phyloP scores from a whole-genome alignment of 225 moss, liverwort and hornwort species.

The Physcomitrellopsis africana region DNA sequence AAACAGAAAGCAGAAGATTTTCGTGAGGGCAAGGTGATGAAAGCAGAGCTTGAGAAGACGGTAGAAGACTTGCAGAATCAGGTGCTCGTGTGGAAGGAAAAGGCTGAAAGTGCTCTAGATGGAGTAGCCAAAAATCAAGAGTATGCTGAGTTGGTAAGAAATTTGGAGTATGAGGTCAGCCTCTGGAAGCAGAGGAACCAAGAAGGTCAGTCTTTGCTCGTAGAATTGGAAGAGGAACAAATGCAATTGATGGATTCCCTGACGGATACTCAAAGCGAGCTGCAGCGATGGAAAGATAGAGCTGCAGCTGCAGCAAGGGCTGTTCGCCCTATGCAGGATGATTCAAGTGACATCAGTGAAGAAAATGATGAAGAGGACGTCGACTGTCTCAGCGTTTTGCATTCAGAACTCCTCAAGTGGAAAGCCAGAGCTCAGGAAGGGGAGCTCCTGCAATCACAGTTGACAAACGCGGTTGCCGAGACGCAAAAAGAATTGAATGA shows the following conservation, averaged over 20 bases:
- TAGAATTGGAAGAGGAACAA: slow-evolving; percentile 40
- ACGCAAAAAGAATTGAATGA: slow-evolving; percentile 43
- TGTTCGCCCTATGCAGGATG: slow-evolving; percentile 14
- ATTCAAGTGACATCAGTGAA: slow-evolving; percentile 21
- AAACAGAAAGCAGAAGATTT: slow-evolving; percentile 26
- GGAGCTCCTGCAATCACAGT: slow-evolving; percentile 38
- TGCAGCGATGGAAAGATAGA: slow-evolving; percentile 48
- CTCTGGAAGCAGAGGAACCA: slow-evolving; percentile 45
- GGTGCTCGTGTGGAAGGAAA: slow-evolving; percentile 38
- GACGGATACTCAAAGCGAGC: slow-evolving; percentile 35
- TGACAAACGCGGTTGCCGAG: slow-evolving; percentile 30
- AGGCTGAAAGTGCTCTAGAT: slow-evolving; percentile 38
- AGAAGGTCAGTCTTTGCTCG: slow-evolving; percentile 34
- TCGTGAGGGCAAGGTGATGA: slow-evolving; percentile 13
- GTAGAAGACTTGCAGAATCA: slow-evolving; percentile 34
- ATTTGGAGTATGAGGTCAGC: slow-evolving; percentile 42
- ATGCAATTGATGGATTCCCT: slow-evolving; percentile 27
- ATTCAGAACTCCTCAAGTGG: slow-evolving; percentile 35
- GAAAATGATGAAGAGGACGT: slow-evolving; percentile 12
- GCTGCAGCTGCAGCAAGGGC: slow-evolving; percentile 34
- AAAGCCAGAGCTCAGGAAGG: slow-evolving; percentile 38
- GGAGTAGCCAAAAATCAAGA: slow-evolving; percentile 38
- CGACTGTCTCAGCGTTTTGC: slow-evolving; percentile 28
- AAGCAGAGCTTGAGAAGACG: slow-evolving; percentile 28
- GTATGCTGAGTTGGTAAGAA: slow-evolving; percentile 29